Evolutionary conservation across 805 yeast species (phyloP).

Genomic region (Pichia paraexigua): DNA sequence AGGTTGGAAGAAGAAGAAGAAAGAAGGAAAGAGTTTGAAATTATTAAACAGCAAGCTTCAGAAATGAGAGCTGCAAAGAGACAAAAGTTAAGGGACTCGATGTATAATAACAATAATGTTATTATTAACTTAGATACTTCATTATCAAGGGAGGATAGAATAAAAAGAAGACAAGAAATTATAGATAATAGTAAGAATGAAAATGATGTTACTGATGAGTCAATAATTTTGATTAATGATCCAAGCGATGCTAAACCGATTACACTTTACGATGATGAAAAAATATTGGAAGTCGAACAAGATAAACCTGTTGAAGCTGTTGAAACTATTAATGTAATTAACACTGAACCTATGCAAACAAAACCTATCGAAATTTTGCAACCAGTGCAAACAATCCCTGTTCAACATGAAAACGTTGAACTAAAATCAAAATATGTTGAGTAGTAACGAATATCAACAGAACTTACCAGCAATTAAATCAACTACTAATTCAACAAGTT

Average conservation of each 20-base stretch:
- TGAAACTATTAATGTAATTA: not conserved
- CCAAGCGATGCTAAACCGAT: not conserved
- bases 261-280: not conserved
- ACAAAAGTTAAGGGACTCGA: slow-evolving; percentile 25
- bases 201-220: not conserved
- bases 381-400: not conserved
- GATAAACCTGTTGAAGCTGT: not conserved
- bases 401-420: not conserved
- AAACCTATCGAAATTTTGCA: not conserved
- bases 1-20: slow-evolving; percentile 46
- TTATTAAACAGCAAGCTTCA: slow-evolving; percentile 37
- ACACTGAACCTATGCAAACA: not conserved
- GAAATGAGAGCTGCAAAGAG: slow-evolving; percentile 36
- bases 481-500: not conserved
- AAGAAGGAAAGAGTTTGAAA: slow-evolving; percentile 37
- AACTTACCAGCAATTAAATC: not conserved
- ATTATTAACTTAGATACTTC: slow-evolving; percentile 9
- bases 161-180: slow-evolving; percentile 13
- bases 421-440: not conserved
- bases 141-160: slow-evolving; percentile 29
- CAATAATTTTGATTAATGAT: not conserved
- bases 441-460: not conserved
- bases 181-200: not conserved
- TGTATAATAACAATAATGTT: slow-evolving; percentile 7
- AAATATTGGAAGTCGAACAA: not conserved